Evolutionary conservation across 202 grass and related monocot genomes (phyloP), one percentile per base, ranked within the genome.

Genomic region (Hordeum pubiflorum): DNA sequence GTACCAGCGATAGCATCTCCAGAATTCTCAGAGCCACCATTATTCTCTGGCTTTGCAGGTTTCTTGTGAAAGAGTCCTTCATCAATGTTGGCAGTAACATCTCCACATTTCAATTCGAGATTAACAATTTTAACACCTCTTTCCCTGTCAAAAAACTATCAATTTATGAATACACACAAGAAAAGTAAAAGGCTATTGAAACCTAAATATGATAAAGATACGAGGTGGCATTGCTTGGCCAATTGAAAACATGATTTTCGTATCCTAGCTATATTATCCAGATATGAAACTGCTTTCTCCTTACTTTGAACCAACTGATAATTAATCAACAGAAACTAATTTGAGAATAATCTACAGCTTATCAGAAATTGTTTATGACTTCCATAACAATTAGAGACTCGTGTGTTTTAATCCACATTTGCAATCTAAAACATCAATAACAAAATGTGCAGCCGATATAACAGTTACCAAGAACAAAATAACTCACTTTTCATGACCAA

Each of bases 401-500:
- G 5, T 5, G n/a, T 83, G 27, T 48, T 77, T 69, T 31, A 76
- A 41, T 52, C 75, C 39, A 22, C 20, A 55, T 63, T 52, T 72
- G 55, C 75, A 72, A 68, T 27, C 21, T 62, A 85, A 15, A 37
- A 79, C 63, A 18, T 57, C 55, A 33, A 43, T 15, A 72, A 20
- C 38, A 85, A 40, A 59, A 69, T 21, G 52, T 76, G 24, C 34
- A 87, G 38, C 69, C 18, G 50, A 82, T 77, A 64, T 78, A 82
- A 84, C 63, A 75, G 17, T 68, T 69, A 77, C 44, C 33, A 85
- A 83, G 38, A 85, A 39, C 44, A 72, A 84, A 83, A 80, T 9
- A 83, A 91, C 91, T 97, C 83, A 93, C 91, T 86, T 93, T 84
- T 97, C 93, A 58, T 97, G 93, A 63, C 88, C 91, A 66, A 97